Conservation (phyloP, 2,329 filamentous ascomycete genomes). For the Penicillium sp. region DNA sequence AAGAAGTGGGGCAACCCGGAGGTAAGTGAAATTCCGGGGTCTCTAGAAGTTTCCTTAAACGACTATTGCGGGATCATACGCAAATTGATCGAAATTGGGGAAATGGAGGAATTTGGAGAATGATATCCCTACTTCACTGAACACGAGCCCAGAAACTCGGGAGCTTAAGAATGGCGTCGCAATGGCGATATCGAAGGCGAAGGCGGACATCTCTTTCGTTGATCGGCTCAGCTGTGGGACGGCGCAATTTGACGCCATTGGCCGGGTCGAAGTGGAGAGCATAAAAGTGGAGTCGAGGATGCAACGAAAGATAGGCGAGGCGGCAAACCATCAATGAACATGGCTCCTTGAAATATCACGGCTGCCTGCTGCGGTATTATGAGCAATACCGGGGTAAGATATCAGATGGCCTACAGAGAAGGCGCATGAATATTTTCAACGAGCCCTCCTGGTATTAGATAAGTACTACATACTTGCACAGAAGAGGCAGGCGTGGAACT, state of each 20-base stretch:
- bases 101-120: constrained; percentile 2
- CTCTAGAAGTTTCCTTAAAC: constrained; percentile 19
- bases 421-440: no score
- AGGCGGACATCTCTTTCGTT: not conserved
- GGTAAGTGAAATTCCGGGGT: not conserved
- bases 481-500: no score
- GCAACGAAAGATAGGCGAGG: not conserved
- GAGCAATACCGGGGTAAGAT: no score
- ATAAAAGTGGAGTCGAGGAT: constrained; percentile 5
- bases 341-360: not conserved
- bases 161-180: not conserved
- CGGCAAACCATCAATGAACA: not conserved
- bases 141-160: not conserved
- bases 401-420: no score
- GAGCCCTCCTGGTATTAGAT: no score
- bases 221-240: constrained; percentile 8
- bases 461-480: no score
- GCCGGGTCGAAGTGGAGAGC: not conserved
- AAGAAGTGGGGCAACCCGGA: constrained; percentile 9
- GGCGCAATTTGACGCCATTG: constrained; percentile 25
- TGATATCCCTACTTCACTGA: not conserved
- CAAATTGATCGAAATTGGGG: not conserved
- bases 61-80: not conserved
- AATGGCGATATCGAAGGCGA: not conserved
- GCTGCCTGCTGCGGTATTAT: not conserved